phyloP scores from a whole-genome alignment of 2,329 filamentous ascomycete genomes.

The Talaromyces sp. region DNA sequence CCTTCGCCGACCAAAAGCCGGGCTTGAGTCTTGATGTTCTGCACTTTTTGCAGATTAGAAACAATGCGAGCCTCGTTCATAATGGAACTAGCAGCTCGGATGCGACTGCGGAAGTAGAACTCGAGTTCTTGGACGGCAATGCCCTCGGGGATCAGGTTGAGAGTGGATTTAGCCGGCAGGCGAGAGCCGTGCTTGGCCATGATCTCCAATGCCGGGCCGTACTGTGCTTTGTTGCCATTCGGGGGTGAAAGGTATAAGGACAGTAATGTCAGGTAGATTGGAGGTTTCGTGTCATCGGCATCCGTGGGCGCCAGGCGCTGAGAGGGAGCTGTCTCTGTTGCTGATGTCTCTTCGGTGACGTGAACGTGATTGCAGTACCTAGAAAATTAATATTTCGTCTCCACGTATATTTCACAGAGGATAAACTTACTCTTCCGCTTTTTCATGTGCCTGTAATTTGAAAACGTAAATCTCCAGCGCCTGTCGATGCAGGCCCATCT shows the following conservation, averaged over 20 bases:
- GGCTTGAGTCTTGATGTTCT: slow-evolving; percentile 72
- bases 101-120: slow-evolving; percentile 86
- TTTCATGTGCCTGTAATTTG: slow-evolving; percentile 77
- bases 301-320: slow-evolving; percentile 39
- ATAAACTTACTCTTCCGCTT: slow-evolving; percentile 78
- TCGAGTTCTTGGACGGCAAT: slow-evolving; percentile 76
- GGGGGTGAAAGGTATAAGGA: slow-evolving; percentile 84
- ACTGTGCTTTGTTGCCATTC: slow-evolving; percentile 64
- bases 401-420: neutral
- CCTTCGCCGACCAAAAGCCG: slow-evolving; percentile 68
- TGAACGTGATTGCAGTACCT: slow-evolving; percentile 89
- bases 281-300: slow-evolving; percentile 56
- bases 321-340: slow-evolving; percentile 27
- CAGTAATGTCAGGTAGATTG: slow-evolving; percentile 88
- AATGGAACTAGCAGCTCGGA: slow-evolving; percentile 76
- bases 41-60: slow-evolving; percentile 68
- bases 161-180: slow-evolving; percentile 77
- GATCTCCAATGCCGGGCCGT: slow-evolving; percentile 74
- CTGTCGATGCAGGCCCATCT: slow-evolving; percentile 93
- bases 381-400: slow-evolving; percentile 1
- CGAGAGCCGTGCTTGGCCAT: slow-evolving; percentile 91
- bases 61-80: slow-evolving; percentile 77
- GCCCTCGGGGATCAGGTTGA: slow-evolving; percentile 76
- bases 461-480: slow-evolving; percentile 98
- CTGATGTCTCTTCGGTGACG: slow-evolving; percentile 49